These are phyloP conservation scores for Ophiostoma tasmaniense DNA, from an alignment of 2,329 filamentous ascomycete species.

Conservation along the genomic window DNA sequence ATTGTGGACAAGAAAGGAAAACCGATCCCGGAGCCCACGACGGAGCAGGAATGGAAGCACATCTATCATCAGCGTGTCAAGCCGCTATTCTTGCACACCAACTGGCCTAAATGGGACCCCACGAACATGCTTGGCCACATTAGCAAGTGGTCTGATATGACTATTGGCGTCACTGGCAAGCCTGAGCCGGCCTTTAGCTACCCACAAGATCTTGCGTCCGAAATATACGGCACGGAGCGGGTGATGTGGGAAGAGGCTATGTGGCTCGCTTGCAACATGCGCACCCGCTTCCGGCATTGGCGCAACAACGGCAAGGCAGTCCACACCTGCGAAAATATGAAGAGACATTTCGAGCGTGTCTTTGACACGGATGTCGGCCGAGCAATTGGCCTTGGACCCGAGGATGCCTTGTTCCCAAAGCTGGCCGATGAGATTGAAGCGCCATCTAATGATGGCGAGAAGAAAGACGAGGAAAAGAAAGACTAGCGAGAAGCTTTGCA, in stretches of 20 bases:
- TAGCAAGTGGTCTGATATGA: constrained; percentile 21
- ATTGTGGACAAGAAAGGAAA: not conserved
- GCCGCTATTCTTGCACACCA: constrained; percentile 30
- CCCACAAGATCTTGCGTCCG: constrained; percentile 21
- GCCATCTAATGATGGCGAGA: not conserved
- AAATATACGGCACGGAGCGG: constrained; percentile 29
- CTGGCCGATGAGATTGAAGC: not conserved
- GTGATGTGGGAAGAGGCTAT: constrained; percentile 28
- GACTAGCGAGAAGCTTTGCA: not conserved
- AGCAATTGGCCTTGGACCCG: constrained; percentile 8
- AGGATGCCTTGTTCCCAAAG: constrained; percentile 13
- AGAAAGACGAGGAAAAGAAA: not conserved
- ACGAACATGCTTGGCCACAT: constrained; percentile 22
- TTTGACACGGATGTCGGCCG: constrained; percentile 11
- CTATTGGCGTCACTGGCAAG: constrained; percentile 22
- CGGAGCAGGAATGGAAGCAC: constrained; percentile 8
- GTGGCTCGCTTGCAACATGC: constrained; percentile 26
- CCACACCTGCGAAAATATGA: constrained; percentile 11
- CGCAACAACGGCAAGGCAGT: constrained; percentile 7
- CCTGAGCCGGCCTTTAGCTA: constrained; percentile 27
- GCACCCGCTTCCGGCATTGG: constrained; percentile 14
- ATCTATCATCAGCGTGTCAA: constrained; percentile 16
- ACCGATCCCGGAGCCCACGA: not conserved
- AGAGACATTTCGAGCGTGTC: constrained; percentile 9
- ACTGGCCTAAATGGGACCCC: constrained; percentile 31